These are phyloP conservation scores for Nematocida sp. DNA, from an alignment of 371 early-diverging fungal species.

Conservation along the genomic window DNA sequence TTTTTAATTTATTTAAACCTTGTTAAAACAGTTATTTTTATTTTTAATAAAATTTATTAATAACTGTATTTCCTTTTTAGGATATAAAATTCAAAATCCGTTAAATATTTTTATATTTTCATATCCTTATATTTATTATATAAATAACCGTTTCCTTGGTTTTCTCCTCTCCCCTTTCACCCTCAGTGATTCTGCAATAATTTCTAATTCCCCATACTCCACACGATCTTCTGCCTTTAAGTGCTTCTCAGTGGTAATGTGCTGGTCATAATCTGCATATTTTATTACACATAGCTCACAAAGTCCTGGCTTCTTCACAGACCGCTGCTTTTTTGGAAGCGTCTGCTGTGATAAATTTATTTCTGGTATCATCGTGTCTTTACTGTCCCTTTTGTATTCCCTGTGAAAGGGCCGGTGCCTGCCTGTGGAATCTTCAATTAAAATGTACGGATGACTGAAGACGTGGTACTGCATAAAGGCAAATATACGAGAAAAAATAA, in stretches of 20 bases:
- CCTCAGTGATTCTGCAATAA: conserved; percentile 45
- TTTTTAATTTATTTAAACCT: no score
- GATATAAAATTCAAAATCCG: no score
- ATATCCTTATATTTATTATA: background rate
- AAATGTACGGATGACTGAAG: conserved; percentile 69
- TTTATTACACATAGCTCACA: conserved; percentile 69
- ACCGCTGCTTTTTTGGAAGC: conserved; percentile 56
- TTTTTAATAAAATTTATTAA: no score
- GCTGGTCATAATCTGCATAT: conserved; percentile 65
- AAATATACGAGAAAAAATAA: conserved; percentile 32
- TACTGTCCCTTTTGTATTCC: conserved; percentile 63
- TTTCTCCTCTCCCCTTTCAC: conserved; percentile 10
- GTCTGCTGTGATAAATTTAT: conserved; percentile 45
- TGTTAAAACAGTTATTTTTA: no score
- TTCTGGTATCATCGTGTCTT: conserved; percentile 46
- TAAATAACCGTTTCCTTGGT: conserved; percentile 34
- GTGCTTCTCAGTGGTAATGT: conserved; percentile 62
- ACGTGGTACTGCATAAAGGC: conserved; percentile 60
- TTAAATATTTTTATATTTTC: background rate
- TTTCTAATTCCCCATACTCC: conserved; percentile 66
- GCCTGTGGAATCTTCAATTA: conserved; percentile 67
- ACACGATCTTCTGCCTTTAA: conserved; percentile 54
- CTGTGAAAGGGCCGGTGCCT: conserved; percentile 67
- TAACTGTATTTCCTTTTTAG: no score
- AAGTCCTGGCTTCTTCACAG: conserved; percentile 57